Evolutionary conservation across 306 rosid genomes (phyloP).

Genomic region (apple (Malus domestica)): ASM211411v1 NC_041794.1:36974001-36974500

Average conservation of each 20-base stretch:
- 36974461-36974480: conserved; percentile 39
- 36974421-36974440: conserved; percentile 63
- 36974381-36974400: conserved; percentile 37
- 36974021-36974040: conserved; percentile 52
- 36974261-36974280: conserved; percentile 74
- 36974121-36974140: not conserved
- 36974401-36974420: conserved; percentile 26
- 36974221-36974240: conserved; percentile 52
- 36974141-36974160: conserved; percentile 37
- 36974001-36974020: conserved; percentile 86
- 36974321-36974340: conserved; percentile 61
- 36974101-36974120: not conserved
- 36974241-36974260: conserved; percentile 37
- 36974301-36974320: conserved; percentile 44
- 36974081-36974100: not conserved
- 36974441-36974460: conserved; percentile 64
- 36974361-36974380: conserved; percentile 85
- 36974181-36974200: conserved; percentile 56
- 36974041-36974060: conserved; percentile 59
- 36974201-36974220: conserved; percentile 64
- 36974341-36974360: conserved; percentile 18
- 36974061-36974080: conserved; percentile 80
- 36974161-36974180: conserved; percentile 83
- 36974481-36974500: conserved; percentile 62
- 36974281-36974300: conserved; percentile 57